Conservation (phyloP, 2,329 filamentous ascomycete species). For the Sporothrix sp. region DNA sequence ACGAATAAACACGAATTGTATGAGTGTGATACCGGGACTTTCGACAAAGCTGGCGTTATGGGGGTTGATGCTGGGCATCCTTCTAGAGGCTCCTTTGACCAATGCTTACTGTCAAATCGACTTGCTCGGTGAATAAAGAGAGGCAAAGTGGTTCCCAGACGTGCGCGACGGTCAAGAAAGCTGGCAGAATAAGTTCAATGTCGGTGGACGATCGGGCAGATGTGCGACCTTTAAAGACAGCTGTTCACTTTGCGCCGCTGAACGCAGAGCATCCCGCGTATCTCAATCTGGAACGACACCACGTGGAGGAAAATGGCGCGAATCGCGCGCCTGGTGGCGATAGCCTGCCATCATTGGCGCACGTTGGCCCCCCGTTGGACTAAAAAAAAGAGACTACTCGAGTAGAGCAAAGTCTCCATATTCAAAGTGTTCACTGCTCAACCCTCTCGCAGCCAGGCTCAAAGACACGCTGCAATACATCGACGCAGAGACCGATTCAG, state of each 20-base stretch:
- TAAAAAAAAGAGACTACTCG: conserved; percentile 1
- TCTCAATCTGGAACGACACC: conserved; percentile 8
- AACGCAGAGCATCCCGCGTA: conserved; percentile 8
- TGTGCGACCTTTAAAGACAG: neutral
- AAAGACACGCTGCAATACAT: neutral
- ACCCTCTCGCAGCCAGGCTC: conserved; percentile 6
- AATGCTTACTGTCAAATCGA: no score
- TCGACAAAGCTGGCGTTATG: no score
- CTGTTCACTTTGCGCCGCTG: conserved; percentile 6
- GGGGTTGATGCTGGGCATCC: no score
- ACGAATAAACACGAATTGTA: no score
- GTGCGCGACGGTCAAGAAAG: neutral
- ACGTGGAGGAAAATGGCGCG: conserved; percentile 15
- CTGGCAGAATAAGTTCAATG: neutral
- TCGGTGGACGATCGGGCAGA: neutral
- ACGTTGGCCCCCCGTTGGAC: no score
- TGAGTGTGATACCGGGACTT: no score
- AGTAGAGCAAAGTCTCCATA: conserved; percentile 3
- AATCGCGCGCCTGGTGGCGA: conserved; percentile 9
- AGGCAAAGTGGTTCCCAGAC: neutral
- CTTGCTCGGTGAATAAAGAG: neutral
- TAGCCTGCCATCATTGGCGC: no score
- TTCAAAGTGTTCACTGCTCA: neutral
- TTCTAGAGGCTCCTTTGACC: no score
- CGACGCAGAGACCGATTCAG: neutral